Evolutionary conservation across 257 asterid genomes (phyloP), one percentile per base, ranked within the genome.

Genomic region (Capsicum chinense): DNA sequence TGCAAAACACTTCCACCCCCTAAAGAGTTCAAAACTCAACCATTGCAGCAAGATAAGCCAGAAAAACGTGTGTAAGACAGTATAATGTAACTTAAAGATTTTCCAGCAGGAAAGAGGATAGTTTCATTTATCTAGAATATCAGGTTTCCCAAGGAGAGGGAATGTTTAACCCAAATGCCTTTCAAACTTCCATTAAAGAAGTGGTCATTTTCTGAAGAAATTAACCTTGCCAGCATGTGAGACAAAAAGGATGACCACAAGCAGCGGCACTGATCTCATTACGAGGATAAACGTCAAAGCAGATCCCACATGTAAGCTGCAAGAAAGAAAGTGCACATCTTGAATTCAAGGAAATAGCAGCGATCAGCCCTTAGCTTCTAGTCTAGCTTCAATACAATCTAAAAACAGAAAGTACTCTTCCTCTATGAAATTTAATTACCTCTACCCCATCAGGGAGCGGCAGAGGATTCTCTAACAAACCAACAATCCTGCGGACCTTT

Each of bases 221-320:
- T 87, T 81, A 87, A 95, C 99, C 98, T 92, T 92, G 90, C 99
- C 99, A 95, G 81, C 99, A 95, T 12, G 86, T 64, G 83, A 86
- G 84, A 87, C 99, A 95, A 88, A 94, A 95, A 84, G 98, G 97
- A 90, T 94, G 99, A 74, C 98, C 95, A 84, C 99, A 94, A 87
- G 93, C 97, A 83, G 94, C 94, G 83, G 95, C 90, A 83, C 86
- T 80, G 90, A 95, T 92, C 87, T 86, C 90, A 84, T 87, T 91
- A 50, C 66, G 87, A 17, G 91, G 92, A 90, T 87, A 93, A 60
- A 76, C 81, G 50, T 95, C 99, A 86, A 95, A 95, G 93, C 99
- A 95, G 91, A 95, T 94, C 82, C 99, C 99, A 90, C 99, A 95
- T 83, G 99, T 92, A 86, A 95, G 89, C 99, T 95, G 97, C 87